Conservation (phyloP, 1,284 basidiomycete species). For the Ustilago hordei region DNA sequence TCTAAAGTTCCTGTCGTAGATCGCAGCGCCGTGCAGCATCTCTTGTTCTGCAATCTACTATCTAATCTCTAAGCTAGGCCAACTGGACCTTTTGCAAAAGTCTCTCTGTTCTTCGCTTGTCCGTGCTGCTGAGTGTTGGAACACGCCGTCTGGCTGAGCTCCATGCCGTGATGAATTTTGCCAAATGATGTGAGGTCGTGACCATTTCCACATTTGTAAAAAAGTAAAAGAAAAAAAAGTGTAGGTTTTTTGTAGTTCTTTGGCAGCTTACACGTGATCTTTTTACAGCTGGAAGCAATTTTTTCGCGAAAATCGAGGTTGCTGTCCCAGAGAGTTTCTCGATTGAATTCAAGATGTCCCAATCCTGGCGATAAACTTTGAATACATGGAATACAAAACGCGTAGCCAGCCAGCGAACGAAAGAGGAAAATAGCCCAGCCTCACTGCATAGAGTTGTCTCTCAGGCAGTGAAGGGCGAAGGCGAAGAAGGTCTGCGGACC, state of each 20-base stretch:
- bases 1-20: constrained; percentile 37
- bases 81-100: not conserved
- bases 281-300: not conserved
- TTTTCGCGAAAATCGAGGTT: not conserved
- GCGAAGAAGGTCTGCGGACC: not conserved
- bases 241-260: not conserved
- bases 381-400: not conserved
- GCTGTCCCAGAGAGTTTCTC: not conserved
- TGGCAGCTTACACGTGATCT: not conserved
- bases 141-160: too few species aligned
- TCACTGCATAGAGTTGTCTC: not conserved
- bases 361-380: not conserved
- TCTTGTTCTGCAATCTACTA: not conserved
- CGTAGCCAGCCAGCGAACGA: not conserved
- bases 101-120: not conserved
- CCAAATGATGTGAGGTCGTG: not conserved
- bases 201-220: too few species aligned
- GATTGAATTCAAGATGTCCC: not conserved
- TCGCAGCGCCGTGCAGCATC: not conserved
- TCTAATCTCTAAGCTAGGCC: constrained; percentile 9
- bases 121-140: too few species aligned
- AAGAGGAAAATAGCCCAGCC: not conserved
- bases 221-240: too few species aligned
- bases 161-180: too few species aligned
- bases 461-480: not conserved